phyloP scores from a whole-genome alignment of 2,329 filamentous ascomycete species.

The Chaetomium sp. region DNA sequence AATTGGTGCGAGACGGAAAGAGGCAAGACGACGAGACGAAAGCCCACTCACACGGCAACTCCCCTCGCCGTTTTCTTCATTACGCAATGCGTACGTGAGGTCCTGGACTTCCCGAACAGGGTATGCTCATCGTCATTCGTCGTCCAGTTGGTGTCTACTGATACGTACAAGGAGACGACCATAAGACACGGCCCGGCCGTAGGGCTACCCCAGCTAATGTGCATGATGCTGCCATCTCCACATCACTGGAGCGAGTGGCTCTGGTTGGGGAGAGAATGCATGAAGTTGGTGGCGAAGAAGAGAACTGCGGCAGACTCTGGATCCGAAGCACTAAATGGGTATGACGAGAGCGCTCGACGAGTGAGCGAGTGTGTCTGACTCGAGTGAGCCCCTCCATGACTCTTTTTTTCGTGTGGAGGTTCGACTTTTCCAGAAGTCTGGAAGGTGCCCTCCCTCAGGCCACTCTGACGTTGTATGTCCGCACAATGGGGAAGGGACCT shows the following conservation, averaged over 20 bases:
- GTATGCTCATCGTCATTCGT: background rate
- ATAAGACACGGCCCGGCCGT: background rate
- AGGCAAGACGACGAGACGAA: background rate
- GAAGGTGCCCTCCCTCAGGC: background rate
- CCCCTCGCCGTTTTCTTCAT: too few relatives aligned
- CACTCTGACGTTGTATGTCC: background rate
- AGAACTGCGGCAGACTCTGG: background rate
- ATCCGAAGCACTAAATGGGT: background rate
- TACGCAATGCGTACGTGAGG: too few relatives aligned
- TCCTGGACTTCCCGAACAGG: background rate
- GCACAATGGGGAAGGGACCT: background rate
- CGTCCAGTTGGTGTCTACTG: background rate
- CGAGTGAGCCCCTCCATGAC: background rate
- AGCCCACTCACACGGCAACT: too few relatives aligned
- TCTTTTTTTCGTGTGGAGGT: background rate
- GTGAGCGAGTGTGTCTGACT: background rate
- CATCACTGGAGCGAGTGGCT: background rate
- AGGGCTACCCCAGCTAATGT: constrained; percentile 1
- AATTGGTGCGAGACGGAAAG: constrained; percentile 6
- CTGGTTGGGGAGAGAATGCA: constrained; percentile 1
- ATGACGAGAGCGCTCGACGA: background rate
- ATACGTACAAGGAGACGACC: background rate
- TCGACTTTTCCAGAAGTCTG: background rate
- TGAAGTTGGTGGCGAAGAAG: constrained; percentile 14
- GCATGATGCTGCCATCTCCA: constrained; percentile 11